phyloP scores from a whole-genome alignment of 306 rosid species.

The Ammopiptanthus mongolicus region DNA sequence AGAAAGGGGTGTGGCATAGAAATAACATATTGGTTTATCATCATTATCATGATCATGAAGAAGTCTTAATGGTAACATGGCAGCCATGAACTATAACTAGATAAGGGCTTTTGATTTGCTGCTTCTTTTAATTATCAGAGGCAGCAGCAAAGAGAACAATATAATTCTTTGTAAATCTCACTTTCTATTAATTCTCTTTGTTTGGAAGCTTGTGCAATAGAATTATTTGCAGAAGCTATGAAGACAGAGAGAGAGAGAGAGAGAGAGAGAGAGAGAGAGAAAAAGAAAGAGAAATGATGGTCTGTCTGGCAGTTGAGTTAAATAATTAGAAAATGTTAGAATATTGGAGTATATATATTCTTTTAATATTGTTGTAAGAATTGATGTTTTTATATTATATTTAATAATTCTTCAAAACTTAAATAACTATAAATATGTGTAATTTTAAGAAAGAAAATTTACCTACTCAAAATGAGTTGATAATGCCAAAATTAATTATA shows the following conservation, averaged over 20 bases:
- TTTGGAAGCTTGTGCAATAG: conserved; percentile 86
- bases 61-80: conserved; percentile 20
- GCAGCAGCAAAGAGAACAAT: conserved; percentile 15
- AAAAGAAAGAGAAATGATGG: conserved; percentile 42
- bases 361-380: conserved; percentile 16
- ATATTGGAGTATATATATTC: neutral
- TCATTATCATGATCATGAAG: neutral
- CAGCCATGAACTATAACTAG: conserved; percentile 48
- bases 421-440: neutral
- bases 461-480: neutral
- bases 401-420: neutral
- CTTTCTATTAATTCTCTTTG: conserved; percentile 86
- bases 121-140: conserved; percentile 23
- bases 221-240: conserved; percentile 42
- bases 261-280: conserved; percentile 24
- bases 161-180: conserved; percentile 60
- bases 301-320: conserved; percentile 50
- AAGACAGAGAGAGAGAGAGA: conserved; percentile 19
- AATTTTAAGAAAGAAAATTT: neutral
- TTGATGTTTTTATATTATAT: neutral
- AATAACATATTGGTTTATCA: neutral
- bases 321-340: neutral
- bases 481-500: neutral
- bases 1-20: conserved; percentile 42
- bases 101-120: conserved; percentile 29